Conservation (phyloP, 495 filamentous ascomycete genomes). For the Aspergillus mulundensis region DNA sequence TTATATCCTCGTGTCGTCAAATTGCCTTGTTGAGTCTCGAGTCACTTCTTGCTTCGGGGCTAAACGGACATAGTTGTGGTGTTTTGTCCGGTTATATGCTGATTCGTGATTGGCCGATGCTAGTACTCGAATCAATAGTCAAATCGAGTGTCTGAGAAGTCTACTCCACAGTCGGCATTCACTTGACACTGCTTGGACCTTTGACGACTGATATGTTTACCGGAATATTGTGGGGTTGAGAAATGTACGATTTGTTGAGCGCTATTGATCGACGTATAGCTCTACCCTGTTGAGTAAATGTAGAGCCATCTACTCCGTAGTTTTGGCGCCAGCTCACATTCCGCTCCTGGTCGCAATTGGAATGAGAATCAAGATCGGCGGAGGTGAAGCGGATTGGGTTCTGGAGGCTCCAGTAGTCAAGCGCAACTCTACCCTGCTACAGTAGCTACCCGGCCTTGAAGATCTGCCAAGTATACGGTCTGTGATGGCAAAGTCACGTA, state of each 20-base stretch:
- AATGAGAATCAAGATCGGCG: not conserved
- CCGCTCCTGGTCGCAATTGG: not conserved
- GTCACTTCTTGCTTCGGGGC: not conserved
- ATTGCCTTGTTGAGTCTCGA: not conserved
- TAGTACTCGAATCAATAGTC: not conserved
- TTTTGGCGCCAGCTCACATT: not conserved
- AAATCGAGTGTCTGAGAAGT: not conserved
- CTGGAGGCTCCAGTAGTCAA: not conserved
- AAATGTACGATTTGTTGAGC: not conserved
- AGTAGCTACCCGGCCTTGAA: not conserved
- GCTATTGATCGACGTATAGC: not conserved
- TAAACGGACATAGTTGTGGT: not conserved
- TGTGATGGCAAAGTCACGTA: not conserved
- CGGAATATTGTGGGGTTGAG: not conserved
- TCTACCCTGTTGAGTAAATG: not conserved
- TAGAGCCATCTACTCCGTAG: not conserved
- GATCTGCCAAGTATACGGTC: not conserved
- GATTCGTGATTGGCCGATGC: not conserved
- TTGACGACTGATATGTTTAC: not conserved
- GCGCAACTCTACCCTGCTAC: not conserved
- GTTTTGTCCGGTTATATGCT: not conserved
- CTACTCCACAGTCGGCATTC: not conserved
- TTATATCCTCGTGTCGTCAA: not conserved
- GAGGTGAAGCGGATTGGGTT: not conserved
- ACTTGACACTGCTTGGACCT: not conserved